These are phyloP conservation scores for Euphorbia neoarborescens DNA, from an alignment of 441 rosid genomes.

Conservation along the genomic window DNA sequence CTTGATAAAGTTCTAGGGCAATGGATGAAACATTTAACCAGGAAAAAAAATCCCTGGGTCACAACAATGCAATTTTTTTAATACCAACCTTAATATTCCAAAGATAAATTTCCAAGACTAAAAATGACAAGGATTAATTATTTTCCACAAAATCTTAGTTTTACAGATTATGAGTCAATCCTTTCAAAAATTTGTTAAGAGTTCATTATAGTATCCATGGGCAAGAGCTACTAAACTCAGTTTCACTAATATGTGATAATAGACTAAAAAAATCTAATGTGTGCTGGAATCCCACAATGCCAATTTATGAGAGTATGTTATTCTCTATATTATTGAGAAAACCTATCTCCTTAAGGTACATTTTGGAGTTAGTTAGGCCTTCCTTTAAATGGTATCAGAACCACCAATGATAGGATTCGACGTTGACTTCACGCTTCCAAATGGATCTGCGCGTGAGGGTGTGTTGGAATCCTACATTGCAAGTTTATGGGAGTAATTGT, in stretches of 20 bases:
- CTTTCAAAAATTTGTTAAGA: not conserved
- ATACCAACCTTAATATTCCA: not conserved
- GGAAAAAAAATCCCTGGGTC: not conserved
- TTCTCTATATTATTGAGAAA: too few relatives aligned
- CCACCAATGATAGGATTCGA: too few relatives aligned
- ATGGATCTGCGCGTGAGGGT: too few relatives aligned
- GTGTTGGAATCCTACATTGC: too few relatives aligned
- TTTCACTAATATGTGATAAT: not conserved
- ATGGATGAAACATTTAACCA: not conserved
- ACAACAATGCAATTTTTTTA: not conserved
- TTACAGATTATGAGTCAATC: not conserved
- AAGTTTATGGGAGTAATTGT: too few relatives aligned
- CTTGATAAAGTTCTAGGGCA: not conserved
- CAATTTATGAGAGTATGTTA: too few relatives aligned
- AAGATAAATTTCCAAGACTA: not conserved
- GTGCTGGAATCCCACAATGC: too few relatives aligned
- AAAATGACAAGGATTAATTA: not conserved
- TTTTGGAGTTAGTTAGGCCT: too few relatives aligned
- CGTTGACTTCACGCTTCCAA: too few relatives aligned
- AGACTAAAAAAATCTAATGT: not conserved
- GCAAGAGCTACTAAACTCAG: not conserved
- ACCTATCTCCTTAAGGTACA: too few relatives aligned
- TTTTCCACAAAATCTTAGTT: not conserved
- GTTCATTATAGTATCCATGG: not conserved
- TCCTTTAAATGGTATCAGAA: too few relatives aligned